Evolutionary conservation across 2,329 filamentous ascomycete species (phyloP).

Genomic region (Metarhizium guizhouense): DNA sequence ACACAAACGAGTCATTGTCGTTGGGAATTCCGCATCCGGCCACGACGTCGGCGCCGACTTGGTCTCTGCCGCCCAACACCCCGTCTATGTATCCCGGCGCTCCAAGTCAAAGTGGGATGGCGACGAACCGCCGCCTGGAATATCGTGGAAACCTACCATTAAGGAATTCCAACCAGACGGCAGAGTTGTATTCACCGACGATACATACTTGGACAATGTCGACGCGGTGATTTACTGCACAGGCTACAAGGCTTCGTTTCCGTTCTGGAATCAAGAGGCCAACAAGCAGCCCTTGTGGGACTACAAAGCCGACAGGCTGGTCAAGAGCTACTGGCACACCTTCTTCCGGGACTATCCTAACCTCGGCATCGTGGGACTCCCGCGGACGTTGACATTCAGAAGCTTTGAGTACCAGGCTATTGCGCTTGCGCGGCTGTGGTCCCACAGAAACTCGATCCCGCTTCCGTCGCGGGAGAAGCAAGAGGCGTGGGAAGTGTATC

Average conservation of each 20-base stretch:
- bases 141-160: slow-evolving; percentile 46
- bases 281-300: slow-evolving; percentile 42
- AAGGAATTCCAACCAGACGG: slow-evolving; percentile 31
- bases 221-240: slow-evolving; percentile 34
- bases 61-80: slow-evolving; percentile 24
- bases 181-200: slow-evolving; percentile 33
- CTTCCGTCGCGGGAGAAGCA: slow-evolving; percentile 32
- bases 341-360: slow-evolving; percentile 39
- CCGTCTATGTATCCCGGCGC: slow-evolving; percentile 43
- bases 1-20: slow-evolving; percentile 25
- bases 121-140: slow-evolving; percentile 32
- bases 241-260: slow-evolving; percentile 33
- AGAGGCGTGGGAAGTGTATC: slow-evolving; percentile 35
- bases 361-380: slow-evolving; percentile 42
- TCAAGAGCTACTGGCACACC: slow-evolving; percentile 41
- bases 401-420: slow-evolving; percentile 49
- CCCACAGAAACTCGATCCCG: slow-evolving; percentile 26
- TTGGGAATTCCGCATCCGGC: slow-evolving; percentile 37
- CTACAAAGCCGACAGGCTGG: slow-evolving; percentile 34
- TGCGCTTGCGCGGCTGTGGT: slow-evolving; percentile 39
- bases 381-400: slow-evolving; percentile 41
- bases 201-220: slow-evolving; percentile 23
- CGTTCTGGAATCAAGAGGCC: slow-evolving; percentile 37
- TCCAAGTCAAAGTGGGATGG: slow-evolving; percentile 43
- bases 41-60: slow-evolving; percentile 31